Evolutionary conservation across 176 grass and related monocot genomes (phyloP).

Genomic region (Musa troglodytarum): DNA sequence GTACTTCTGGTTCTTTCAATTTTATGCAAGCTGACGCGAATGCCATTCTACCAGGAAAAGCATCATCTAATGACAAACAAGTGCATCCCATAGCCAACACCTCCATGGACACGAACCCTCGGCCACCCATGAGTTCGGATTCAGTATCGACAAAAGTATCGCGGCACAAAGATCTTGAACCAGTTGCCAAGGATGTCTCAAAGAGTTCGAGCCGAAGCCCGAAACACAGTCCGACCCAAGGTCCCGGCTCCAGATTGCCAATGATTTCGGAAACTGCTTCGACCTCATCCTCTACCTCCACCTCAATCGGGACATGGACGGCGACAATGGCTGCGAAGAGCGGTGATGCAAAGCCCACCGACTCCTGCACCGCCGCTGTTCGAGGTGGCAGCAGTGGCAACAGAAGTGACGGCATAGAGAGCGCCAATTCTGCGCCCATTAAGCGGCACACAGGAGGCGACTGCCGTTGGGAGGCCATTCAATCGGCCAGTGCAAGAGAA

Average conservation of each 20-base stretch:
- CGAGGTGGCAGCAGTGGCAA: neutral
- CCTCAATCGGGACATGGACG: neutral
- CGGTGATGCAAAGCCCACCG: neutral
- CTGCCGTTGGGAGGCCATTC: slow-evolving; percentile 57
- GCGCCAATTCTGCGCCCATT: slow-evolving; percentile 8
- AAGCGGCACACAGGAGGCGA: slow-evolving; percentile 64
- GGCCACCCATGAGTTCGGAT: neutral
- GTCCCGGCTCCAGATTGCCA: neutral
- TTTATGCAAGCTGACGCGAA: neutral
- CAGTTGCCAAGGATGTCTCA: neutral
- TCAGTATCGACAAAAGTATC: neutral
- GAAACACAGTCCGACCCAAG: too few relatives aligned
- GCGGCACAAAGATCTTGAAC: neutral
- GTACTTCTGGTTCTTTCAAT: neutral
- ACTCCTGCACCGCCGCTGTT: neutral
- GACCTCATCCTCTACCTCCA: neutral
- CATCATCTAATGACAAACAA: neutral
- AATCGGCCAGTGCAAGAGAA: slow-evolving; percentile 40
- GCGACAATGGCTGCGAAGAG: neutral
- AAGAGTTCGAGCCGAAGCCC: neutral
- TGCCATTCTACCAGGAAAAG: neutral
- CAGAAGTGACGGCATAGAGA: slow-evolving; percentile 22
- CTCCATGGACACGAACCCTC: neutral
- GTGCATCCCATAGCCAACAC: neutral
- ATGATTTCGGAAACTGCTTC: neutral